phyloP scores from a whole-genome alignment of 371 early-diverging fungal genomes.

The Mortierella sp. region DNA sequence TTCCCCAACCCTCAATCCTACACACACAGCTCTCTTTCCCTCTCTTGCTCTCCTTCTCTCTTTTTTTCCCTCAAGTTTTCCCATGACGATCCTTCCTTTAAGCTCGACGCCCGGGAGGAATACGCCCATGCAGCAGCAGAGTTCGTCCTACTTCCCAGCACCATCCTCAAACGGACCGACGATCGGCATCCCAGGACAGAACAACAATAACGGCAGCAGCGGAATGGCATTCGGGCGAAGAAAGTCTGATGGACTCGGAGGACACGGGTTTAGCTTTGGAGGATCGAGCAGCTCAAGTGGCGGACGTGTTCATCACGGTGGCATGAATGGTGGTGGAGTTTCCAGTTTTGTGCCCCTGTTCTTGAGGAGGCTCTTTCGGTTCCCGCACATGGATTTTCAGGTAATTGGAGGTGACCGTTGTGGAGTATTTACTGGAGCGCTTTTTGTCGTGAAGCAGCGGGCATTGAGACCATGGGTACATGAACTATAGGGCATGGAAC shows the following conservation, averaged over 20 bases:
- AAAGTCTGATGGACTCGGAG: conserved; percentile 41
- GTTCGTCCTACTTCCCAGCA: conserved; percentile 33
- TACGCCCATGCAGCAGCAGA: conserved; percentile 28
- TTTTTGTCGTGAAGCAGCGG: neutral
- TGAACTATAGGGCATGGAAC: neutral
- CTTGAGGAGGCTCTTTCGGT: conserved; percentile 75
- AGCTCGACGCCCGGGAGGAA: conserved; percentile 46
- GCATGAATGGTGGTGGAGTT: conserved; percentile 28
- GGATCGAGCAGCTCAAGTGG: conserved; percentile 17
- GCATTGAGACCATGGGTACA: neutral
- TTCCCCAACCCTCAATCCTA: no score
- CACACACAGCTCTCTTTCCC: no score
- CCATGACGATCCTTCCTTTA: conserved; percentile 52
- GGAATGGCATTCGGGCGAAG: conserved; percentile 27
- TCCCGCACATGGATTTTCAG: conserved; percentile 92
- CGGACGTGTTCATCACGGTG: conserved; percentile 18
- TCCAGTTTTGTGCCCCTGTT: conserved; percentile 58
- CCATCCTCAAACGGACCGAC: conserved; percentile 35
- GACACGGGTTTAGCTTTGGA: conserved; percentile 20
- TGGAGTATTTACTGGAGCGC: no score
- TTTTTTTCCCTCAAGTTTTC: neutral
- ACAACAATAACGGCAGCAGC: conserved; percentile 3
- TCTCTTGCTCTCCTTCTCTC: no score
- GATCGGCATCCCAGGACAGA: conserved; percentile 38
- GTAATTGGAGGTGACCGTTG: conserved; percentile 48